phyloP scores from a whole-genome alignment of 495 filamentous ascomycete genomes.

The Parathielavia hyrcaniae region DNA sequence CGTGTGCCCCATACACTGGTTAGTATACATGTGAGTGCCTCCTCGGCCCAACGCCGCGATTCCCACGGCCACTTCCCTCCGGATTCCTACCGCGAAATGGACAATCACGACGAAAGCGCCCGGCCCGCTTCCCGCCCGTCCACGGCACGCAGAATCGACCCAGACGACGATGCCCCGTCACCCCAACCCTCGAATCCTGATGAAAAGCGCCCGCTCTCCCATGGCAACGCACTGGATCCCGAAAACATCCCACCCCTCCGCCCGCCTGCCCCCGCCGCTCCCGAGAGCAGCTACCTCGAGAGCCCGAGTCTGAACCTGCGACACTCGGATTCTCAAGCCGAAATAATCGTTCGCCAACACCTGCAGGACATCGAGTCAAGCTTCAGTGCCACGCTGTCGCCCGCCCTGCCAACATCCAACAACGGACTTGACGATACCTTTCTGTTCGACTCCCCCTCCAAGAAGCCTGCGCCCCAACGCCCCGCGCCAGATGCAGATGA shows the following conservation, averaged over 20 bases:
- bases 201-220: constrained; percentile 17
- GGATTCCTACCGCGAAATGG: constrained; percentile 10
- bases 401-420: constrained; percentile 33
- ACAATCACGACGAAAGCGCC: constrained; percentile 21
- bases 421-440: constrained; percentile 58
- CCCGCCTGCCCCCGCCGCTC: constrained; percentile 16
- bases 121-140: constrained; percentile 23
- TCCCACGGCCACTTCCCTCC: not conserved
- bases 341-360: constrained; percentile 47
- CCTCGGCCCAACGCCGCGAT: no score
- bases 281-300: constrained; percentile 43
- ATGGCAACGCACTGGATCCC: constrained; percentile 14
- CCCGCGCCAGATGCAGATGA: constrained; percentile 16
- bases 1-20: no score
- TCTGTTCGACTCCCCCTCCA: constrained; percentile 50
- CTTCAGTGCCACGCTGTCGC: constrained; percentile 57
- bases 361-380: constrained; percentile 85
- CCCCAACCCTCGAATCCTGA: constrained; percentile 12
- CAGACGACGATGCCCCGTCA: not conserved
- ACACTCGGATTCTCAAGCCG: constrained; percentile 40
- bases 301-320: constrained; percentile 36
- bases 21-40: no score
- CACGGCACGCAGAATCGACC: constrained; percentile 17
- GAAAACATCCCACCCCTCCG: constrained; percentile 29
- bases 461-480: constrained; percentile 21